Evolutionary conservation across 2,329 filamentous ascomycete species (phyloP), one percentile per base, ranked within the genome.

Genomic region (Sarocladium brachiariae): DNA sequence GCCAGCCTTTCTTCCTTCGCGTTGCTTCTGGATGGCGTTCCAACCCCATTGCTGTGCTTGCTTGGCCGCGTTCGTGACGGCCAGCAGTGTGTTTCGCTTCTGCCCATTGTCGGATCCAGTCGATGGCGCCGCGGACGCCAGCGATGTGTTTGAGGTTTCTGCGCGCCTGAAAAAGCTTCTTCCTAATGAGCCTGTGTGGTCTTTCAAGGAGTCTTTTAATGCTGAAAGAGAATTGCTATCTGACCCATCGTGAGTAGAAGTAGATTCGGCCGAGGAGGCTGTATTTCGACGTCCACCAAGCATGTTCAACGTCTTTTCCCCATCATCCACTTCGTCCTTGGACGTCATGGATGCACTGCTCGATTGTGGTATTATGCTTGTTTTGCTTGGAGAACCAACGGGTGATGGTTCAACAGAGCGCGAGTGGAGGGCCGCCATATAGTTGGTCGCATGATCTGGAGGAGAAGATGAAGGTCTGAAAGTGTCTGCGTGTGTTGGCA

Each of bases 351-450:
- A 76, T 2, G 77, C 78, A n/a, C 70, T 68, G 51, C 70, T 77
- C 13, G 71, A 69, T 19, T 62, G 58, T 45, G 70, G 70, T 3
- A 64, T 57, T 10, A 67, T 68, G 53, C 64, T 70, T 24, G 60
- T 62, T 54, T 64, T 69, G 52, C 53, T 61, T 52, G 58, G 67
- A 38, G 55, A 65, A 49, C 61, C 70, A 55, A 57, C 63, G 37
- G 61, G 70, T 51, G 75, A 74, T 11, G 70, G 64, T n/a, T 77
- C 72, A 31, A 78, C 74, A 1, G 84, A 80, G 16, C 78, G 74
- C 16, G 73, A 77, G n/a, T 85, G 81, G 34, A 88, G 71, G 34
- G 81, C 82, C 50, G 84, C 83, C 74, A 90, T 88, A 23, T 78
- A 74, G 56, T 73, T 78, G 19, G 76, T 74, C 21, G 85, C 85